Evolutionary conservation across 352 stramenopile genomes (phyloP).

Genomic region (Globisporangium abappressorium): DNA sequence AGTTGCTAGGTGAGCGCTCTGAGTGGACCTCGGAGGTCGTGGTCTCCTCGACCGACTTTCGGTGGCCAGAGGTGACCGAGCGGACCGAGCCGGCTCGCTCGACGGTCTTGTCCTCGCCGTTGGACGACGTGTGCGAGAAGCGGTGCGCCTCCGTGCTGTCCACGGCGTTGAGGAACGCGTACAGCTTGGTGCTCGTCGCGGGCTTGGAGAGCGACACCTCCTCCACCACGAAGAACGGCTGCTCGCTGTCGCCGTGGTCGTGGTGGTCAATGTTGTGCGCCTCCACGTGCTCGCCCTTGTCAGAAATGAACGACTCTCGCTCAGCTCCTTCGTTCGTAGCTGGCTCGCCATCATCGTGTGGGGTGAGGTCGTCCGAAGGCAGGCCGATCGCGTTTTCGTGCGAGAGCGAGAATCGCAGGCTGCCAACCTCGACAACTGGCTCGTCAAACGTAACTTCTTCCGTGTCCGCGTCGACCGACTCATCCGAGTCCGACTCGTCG

Average conservation of each 20-base stretch:
- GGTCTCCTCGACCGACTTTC: conserved; percentile 13
- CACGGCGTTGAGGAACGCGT: conserved; percentile 52
- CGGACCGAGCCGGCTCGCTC: background rate
- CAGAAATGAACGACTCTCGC: background rate
- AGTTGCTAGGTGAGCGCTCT: conserved; percentile 6
- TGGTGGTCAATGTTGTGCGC: conserved; percentile 22
- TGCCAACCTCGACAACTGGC: background rate
- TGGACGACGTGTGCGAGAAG: conserved; percentile 13
- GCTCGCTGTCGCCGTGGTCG: conserved; percentile 27
- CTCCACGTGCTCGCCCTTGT: conserved; percentile 10
- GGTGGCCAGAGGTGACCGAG: conserved; percentile 6
- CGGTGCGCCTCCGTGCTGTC: conserved; percentile 24
- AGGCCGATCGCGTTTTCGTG: conserved; percentile 13
- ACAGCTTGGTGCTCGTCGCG: conserved; percentile 40
- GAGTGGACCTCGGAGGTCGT: conserved; percentile 15
- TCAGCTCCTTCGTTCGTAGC: conserved; percentile 1
- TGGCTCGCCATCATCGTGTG: background rate
- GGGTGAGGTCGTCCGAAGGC: background rate
- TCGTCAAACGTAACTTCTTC: conserved; percentile 3
- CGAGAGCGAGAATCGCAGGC: conserved; percentile 1
- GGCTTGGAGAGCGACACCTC: conserved; percentile 27
- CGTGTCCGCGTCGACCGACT: background rate
- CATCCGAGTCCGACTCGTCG: background rate
- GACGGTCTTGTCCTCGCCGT: conserved; percentile 20
- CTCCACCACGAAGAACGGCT: conserved; percentile 37